Conservation (phyloP, 257 asterid species). For the Solanum sparsipilum region DNA sequence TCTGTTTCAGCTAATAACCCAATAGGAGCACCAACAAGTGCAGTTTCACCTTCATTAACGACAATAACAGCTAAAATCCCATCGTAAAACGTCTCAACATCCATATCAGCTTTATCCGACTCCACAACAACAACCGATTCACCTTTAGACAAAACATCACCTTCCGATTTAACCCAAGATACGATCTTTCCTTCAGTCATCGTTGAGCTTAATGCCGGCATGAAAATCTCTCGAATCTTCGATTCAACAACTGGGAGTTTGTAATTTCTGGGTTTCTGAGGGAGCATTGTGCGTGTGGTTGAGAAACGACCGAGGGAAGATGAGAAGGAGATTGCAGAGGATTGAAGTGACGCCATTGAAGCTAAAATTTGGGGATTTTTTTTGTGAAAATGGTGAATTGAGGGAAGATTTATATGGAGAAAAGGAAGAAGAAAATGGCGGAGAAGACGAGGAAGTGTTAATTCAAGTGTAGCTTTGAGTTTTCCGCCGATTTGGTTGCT, state of each 20-base stretch:
- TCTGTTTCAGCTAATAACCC: constrained; percentile 62
- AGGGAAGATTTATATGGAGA: neutral
- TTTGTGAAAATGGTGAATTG: neutral
- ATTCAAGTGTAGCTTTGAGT: constrained; percentile 29
- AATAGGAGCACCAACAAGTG: constrained; percentile 65
- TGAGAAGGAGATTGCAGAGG: constrained; percentile 48
- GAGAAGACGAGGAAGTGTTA: constrained; percentile 51
- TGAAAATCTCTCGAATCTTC: constrained; percentile 87
- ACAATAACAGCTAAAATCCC: constrained; percentile 71
- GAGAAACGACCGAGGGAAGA: constrained; percentile 28
- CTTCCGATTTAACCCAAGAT: constrained; percentile 76
- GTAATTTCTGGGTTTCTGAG: constrained; percentile 2
- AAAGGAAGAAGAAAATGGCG: constrained; percentile 19
- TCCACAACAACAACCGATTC: constrained; percentile 81
- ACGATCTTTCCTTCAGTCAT: constrained; percentile 95
- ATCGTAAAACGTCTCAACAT: constrained; percentile 67
- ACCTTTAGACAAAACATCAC: constrained; percentile 67
- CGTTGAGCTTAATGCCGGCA: constrained; percentile 93
- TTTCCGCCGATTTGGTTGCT: constrained; percentile 20
- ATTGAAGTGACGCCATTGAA: constrained; percentile 29
- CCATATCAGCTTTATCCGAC: constrained; percentile 85
- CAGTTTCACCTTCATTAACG: constrained; percentile 61
- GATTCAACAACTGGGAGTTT: constrained; percentile 27
- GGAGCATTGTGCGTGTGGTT: neutral
- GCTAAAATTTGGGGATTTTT: neutral